Evolutionary conservation across 306 rosid species (phyloP).

Genomic region (Geum urbanum): DNA sequence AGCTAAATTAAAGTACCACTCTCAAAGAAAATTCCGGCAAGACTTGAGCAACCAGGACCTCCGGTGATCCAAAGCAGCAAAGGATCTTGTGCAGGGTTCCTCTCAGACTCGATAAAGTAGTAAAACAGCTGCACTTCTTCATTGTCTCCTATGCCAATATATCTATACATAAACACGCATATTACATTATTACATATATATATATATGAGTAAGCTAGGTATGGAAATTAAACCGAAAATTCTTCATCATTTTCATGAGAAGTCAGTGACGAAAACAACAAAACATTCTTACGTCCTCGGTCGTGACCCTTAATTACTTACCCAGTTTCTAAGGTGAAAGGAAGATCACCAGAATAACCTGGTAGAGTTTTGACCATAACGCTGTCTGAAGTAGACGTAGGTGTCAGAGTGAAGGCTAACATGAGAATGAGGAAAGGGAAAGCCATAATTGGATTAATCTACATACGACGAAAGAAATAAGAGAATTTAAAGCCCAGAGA

Average conservation of each 20-base stretch:
- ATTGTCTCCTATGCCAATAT: conserved; percentile 13
- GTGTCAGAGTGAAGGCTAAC: too few species aligned
- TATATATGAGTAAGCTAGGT: too few species aligned
- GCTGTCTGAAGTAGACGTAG: neutral
- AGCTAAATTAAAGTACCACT: conserved; percentile 1
- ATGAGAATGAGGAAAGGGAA: too few species aligned
- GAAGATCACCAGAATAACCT: neutral
- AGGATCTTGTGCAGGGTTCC: conserved; percentile 19
- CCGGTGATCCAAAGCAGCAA: neutral
- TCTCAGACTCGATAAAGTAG: conserved; percentile 18
- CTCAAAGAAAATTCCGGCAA: conserved; percentile 2
- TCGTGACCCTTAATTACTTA: neutral
- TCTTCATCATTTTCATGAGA: too few species aligned
- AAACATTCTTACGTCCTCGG: too few species aligned
- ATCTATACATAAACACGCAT: neutral
- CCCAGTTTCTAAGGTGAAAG: neutral
- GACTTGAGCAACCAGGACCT: conserved; percentile 21
- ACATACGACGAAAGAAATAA: too few species aligned
- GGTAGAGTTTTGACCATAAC: neutral
- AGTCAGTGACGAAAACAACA: too few species aligned
- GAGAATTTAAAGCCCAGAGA: too few species aligned
- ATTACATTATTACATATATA: too few species aligned
- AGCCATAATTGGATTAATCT: too few species aligned
- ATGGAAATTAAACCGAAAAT: too few species aligned
- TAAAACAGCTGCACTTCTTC: conserved; percentile 17